phyloP scores from a whole-genome alignment of 176 grass and related monocot genomes.

The Aegilops longissima region DNA sequence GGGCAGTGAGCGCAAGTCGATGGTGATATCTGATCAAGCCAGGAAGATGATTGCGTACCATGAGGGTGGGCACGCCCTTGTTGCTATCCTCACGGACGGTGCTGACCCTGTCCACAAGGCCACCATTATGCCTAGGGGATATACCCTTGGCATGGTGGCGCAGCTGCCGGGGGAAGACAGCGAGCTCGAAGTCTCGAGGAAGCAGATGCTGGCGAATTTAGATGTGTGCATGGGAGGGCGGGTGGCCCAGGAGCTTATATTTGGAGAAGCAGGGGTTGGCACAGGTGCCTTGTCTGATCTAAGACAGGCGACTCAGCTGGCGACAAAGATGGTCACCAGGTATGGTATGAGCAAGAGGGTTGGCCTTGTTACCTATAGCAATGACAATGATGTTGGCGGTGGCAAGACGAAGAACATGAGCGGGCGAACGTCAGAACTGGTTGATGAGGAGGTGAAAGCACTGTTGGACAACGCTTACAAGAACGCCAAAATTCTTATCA shows the following conservation, averaged over 20 bases:
- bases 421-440: neutral
- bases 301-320: neutral
- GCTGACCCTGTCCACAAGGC: neutral
- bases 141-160: neutral
- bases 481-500: neutral
- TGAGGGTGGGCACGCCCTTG: neutral
- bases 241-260: neutral
- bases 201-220: neutral
- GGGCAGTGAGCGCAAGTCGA: neutral
- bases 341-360: neutral
- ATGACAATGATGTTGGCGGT: neutral
- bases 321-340: neutral
- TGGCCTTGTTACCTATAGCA: neutral
- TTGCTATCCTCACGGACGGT: neutral
- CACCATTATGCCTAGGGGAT: neutral
- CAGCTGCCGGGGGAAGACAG: neutral
- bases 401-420: neutral
- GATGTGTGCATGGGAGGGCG: neutral
- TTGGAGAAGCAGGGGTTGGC: neutral
- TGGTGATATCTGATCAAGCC: neutral
- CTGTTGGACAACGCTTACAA: neutral
- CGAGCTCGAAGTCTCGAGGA: neutral
- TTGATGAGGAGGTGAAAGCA: neutral
- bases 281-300: neutral
- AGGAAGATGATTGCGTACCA: neutral